These are phyloP conservation scores for Colletotrichum sp. DNA, from an alignment of 2,329 filamentous ascomycete genomes.

Conservation along the genomic window DNA sequence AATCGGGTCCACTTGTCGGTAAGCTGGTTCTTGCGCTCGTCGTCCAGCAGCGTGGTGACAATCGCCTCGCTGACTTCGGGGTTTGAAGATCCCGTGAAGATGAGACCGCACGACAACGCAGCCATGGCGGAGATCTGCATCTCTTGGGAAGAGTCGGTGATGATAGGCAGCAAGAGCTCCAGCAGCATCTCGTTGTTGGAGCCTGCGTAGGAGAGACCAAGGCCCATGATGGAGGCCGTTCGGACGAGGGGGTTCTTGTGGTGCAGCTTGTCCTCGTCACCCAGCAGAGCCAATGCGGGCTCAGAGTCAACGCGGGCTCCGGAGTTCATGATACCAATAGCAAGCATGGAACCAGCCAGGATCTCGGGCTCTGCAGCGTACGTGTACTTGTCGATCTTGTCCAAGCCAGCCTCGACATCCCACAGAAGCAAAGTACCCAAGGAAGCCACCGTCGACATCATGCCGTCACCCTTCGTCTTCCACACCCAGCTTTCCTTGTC, in stretches of 20 bases:
- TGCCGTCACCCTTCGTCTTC: constrained; percentile 98
- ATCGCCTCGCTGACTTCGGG: constrained; percentile 92
- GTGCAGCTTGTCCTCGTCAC: constrained; percentile 79
- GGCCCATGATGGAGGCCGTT: constrained; percentile 91
- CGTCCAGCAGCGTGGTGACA: constrained; percentile 90
- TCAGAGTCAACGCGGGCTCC: constrained; percentile 90
- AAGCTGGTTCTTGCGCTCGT: constrained; percentile 86
- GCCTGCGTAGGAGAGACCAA: constrained; percentile 92
- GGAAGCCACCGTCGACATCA: constrained; percentile 95
- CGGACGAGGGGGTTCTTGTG: constrained; percentile 79
- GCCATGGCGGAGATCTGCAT: constrained; percentile 99
- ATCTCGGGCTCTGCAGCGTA: constrained; percentile 84
- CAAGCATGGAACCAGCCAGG: constrained; percentile 88
- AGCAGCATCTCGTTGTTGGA: constrained; percentile 91
- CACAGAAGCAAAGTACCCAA: constrained; percentile 90
- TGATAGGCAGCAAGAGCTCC: constrained; percentile 84
- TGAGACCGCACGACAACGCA: constrained; percentile 85
- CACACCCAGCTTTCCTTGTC: constrained; percentile 95
- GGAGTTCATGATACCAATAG: constrained; percentile 94
- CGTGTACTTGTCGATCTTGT: constrained; percentile 94
- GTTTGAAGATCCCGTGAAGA: constrained; percentile 92
- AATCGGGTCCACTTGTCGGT: constrained; percentile 99
- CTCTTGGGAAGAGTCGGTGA: constrained; percentile 81
- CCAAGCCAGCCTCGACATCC: constrained; percentile 90
- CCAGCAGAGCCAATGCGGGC: constrained; percentile 85